Evolutionary conservation across 2,329 filamentous ascomycete genomes (phyloP), one percentile per base, ranked within the genome.

Genomic region (Dothideomycetidae sp.): DNA sequence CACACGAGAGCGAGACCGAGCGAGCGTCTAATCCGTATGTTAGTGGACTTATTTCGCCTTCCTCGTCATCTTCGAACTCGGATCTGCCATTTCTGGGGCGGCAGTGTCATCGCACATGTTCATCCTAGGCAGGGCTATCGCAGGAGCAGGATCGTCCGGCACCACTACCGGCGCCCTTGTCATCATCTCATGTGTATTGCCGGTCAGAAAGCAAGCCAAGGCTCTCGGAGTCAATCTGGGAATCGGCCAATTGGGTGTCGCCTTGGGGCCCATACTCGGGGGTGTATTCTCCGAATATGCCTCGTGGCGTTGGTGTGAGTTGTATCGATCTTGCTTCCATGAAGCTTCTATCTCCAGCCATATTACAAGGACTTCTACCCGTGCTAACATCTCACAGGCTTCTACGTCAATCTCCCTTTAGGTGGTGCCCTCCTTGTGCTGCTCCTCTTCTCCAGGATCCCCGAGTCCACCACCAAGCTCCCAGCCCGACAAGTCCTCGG

Each of bases 381-480:
- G n/a, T n/a, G n/a, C n/a, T n/a, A n/a, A 56, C 46, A 29, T 43
- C 36, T 35, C 54, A n/a, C n/a, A n/a, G n/a, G n/a, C 43, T 66
- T 66, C 52, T 67, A 63, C 40, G 67, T 71, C 49, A 71, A 72
- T 44, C 52, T 72, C 2, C 68, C 2, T 44, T 66, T 11, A 64
- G n/a, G n/a, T n/a, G n/a, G 63, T 0, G 26, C 51, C 36, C 28
- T 31, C 15, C 39, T 39, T 29, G 36, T 42, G 12, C 43, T 63
- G 16, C 44, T 66, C 43, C 52, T 60, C 45, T 52, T 67, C 44
- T 15, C 47, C 50, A 3, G 57, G 53, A 3, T 51, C 53, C 31
- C 54, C 50, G 16, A 57, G 50, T 21, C 48, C 54, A 36, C 47
- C 48, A n/a, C n/a, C n/a, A n/a, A n/a, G n/a, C n/a, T n/a, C n/a